Base-by-base conservation (phyloP, 352 stramenopile species). In the Salisapilia sapeloensis region DNA sequence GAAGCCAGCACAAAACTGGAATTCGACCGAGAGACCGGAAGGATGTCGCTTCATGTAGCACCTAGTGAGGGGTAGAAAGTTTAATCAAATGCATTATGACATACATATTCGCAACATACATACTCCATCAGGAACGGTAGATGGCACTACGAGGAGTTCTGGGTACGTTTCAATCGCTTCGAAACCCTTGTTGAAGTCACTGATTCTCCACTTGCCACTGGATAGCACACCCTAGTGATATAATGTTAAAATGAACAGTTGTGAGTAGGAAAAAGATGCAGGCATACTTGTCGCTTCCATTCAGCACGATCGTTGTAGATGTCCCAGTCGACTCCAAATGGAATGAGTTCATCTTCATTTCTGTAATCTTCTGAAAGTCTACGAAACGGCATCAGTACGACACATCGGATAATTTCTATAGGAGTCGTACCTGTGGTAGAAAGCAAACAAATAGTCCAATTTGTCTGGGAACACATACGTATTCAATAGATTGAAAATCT, bases 101-200 rank as follows among this genome's bases (percentile, higher is more conserved):
- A 29, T 19, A 17, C 22, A 18, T 13, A 17, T 12, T 5, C 2
- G 6, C 13, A 22, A 27, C 2, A 14, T 2, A 34, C 35, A n/a
- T 53, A 82, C 74, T 28, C 72, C 76, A 38, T 97, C 92, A 15
- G 85, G 61, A 13, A 97, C 66, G 10, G 55, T 67, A 3, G 69
- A 37, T 4, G 94, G 94, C 13, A 96, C 91, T n/a, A 96, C 71
- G 22, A 98, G 46, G 4, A 93, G 62, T 13, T 78, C 72, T 0
- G 94, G 92, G 50, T 98, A 98, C 17, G 83, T 94, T 16, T 85
- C 59, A 39, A 91, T 96, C 33, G 91, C 45, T 2, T 40, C 34
- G 39, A 92, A 95, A 38, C 53, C 61, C 22, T 70, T 45, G 35
- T 89, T 89, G 21, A 74, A 46, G 33, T 38, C 50, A 0, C 63